Evolutionary conservation across 78 protist species (phyloP), one percentile per base, ranked within the genome.

Genomic region (Dictyostelium capitatum): DNA sequence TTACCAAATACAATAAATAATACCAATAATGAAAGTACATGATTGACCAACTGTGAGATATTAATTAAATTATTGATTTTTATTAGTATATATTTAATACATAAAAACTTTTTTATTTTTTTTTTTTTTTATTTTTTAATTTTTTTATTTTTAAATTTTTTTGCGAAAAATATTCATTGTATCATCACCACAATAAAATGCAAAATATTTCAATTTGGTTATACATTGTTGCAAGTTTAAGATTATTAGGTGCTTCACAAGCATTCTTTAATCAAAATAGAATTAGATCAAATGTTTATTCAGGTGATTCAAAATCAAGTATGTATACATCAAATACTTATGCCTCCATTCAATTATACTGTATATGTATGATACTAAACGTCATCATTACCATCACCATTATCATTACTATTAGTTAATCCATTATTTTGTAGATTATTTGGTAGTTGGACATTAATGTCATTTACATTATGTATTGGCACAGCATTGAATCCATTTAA

Each of bases 151-250:
- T n/a, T n/a, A n/a, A n/a, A n/a, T n/a, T n/a, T n/a, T n/a, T n/a
- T n/a, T n/a, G n/a, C n/a, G n/a, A 37, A 37, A 37, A 37, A 37
- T 3, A 3, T 37, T 37, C 43, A 37, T 37, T 37, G 43, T 37
- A 37, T 1, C 2, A 3, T 37, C 43, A 37, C 43, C 43, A 37
- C 12, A 19, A 17, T 3, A 51, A 25, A 41, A 84, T 84, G 91
- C 70, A 87, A 65, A 59, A 77, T 37, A 87, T 87, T 77, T 82
- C 79, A 77, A 64, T 87, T 77, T 87, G 93, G 93, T 69, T 87
- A 20, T 87, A 77, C 43, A 54, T 65, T 8, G 93, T 87, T 30
- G 93, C 93, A 11, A 54, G 69, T 37, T 57, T 87, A 12, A 77
- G 93, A 72, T 48, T 65, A 6, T 77, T 87, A 30, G 93, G 93